Evolutionary conservation across 352 stramenopile species (phyloP).

Genomic region (Pythium brassicae): DNA sequence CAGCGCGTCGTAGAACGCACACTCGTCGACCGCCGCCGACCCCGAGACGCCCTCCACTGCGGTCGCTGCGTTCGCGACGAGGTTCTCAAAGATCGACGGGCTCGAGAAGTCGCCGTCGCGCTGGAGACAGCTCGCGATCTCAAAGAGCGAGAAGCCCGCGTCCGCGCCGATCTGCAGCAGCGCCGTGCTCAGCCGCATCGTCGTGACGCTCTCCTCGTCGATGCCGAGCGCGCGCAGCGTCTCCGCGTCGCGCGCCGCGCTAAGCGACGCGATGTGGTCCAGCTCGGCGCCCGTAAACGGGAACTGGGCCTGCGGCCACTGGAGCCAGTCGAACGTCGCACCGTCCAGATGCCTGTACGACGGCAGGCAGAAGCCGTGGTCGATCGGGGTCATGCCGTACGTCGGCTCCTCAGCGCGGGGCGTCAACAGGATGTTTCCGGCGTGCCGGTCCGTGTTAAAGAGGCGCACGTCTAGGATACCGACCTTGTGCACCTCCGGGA

Average conservation of each 20-base stretch:
- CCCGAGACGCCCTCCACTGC: conserved; percentile 18
- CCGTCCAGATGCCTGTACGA: conserved; percentile 78
- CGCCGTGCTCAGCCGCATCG: conserved; percentile 76
- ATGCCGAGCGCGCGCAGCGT: conserved; percentile 68
- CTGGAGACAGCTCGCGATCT: conserved; percentile 79
- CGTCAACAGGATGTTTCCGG: conserved; percentile 80
- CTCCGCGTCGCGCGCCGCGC: conserved; percentile 46
- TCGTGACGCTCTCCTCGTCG: conserved; percentile 77
- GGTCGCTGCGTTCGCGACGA: conserved; percentile 42
- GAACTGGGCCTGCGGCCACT: conserved; percentile 86
- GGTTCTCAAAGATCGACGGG: conserved; percentile 71
- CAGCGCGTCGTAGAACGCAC: conserved; percentile 46
- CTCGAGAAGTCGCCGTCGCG: conserved; percentile 75
- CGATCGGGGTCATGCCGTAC: conserved; percentile 84
- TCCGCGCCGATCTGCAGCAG: conserved; percentile 74
- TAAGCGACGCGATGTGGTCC: conserved; percentile 70
- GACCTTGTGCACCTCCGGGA: conserved; percentile 87
- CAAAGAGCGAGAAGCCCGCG: conserved; percentile 78
- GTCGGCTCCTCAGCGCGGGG: conserved; percentile 46
- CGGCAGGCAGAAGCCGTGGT: conserved; percentile 86
- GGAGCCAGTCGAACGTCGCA: conserved; percentile 84
- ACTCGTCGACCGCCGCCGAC: conserved; percentile 13
- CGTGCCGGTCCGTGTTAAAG: conserved; percentile 88
- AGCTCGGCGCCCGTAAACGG: conserved; percentile 77
- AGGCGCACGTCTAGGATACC: conserved; percentile 84